These are phyloP conservation scores for Arctium minus DNA, from an alignment of 129 eudicot species.

Conservation along the genomic window DNA sequence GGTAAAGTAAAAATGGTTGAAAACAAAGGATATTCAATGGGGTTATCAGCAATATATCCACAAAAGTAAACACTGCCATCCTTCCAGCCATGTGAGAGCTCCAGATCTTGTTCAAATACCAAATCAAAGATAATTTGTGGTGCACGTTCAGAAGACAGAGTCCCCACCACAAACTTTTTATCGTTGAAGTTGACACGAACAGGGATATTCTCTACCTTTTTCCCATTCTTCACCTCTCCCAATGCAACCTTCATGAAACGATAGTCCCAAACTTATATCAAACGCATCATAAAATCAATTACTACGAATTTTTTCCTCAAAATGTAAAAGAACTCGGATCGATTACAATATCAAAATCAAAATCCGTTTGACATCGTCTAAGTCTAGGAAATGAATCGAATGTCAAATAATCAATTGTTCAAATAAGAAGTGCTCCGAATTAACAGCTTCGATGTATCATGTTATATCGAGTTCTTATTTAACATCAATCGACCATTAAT, in stretches of 20 bases:
- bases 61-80: constrained; percentile 70
- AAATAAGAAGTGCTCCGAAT: not conserved
- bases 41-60: constrained; percentile 55
- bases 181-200: constrained; percentile 37
- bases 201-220: constrained; percentile 41
- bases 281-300: not conserved
- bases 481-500: not conserved
- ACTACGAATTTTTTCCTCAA: not conserved
- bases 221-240: constrained; percentile 62
- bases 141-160: constrained; percentile 46
- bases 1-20: too few relatives aligned
- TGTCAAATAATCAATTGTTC: not conserved
- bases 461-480: too few relatives aligned
- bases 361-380: not conserved
- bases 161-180: constrained; percentile 41
- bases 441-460: not conserved
- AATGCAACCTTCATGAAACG: constrained; percentile 50
- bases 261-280: not conserved
- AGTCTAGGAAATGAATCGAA: not conserved
- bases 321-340: not conserved
- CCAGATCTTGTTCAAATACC: constrained; percentile 71
- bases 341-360: not conserved
- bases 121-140: constrained; percentile 70
- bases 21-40: constrained; percentile 23
- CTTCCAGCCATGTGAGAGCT: constrained; percentile 79